A percentile compares a stretch with the other conserved stretches of the same genome.
phyloP scores from a whole-genome alignment of 73 alveolate species.

The Uronychia binucleata region DNA sequence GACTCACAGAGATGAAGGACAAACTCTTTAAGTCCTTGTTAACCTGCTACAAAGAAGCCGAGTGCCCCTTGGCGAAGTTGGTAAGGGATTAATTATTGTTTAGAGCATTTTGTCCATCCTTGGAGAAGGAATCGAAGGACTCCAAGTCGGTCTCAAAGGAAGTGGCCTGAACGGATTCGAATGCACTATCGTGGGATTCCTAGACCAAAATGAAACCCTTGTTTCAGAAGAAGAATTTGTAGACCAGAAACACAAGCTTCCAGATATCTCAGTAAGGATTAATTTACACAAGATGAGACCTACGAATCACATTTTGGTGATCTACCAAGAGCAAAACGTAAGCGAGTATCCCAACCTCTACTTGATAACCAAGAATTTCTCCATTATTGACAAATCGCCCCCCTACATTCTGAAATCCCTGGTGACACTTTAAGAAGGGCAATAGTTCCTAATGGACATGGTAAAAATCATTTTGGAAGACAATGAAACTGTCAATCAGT shows the following conservation, averaged over 20 bases:
- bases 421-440: neutral
- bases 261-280: neutral
- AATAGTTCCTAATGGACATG: neutral
- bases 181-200: neutral
- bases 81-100: neutral
- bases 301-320: neutral
- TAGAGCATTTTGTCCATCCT: neutral
- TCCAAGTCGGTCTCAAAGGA: neutral
- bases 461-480: neutral
- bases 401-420: neutral
- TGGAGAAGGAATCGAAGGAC: neutral
- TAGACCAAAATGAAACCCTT: neutral
- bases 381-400: neutral
- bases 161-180: neutral
- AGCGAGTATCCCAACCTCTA: slow-evolving; percentile 1
- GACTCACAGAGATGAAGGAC: neutral
- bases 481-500: neutral
- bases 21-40: neutral
- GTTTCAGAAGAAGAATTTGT: neutral
- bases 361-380: neutral
- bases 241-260: neutral
- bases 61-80: neutral
- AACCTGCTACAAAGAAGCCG: neutral
- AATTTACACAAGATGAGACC: neutral
- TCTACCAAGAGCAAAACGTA: neutral